Conservation (phyloP, 305 asterid genomes). For the Solanum hybrid region DNA sequence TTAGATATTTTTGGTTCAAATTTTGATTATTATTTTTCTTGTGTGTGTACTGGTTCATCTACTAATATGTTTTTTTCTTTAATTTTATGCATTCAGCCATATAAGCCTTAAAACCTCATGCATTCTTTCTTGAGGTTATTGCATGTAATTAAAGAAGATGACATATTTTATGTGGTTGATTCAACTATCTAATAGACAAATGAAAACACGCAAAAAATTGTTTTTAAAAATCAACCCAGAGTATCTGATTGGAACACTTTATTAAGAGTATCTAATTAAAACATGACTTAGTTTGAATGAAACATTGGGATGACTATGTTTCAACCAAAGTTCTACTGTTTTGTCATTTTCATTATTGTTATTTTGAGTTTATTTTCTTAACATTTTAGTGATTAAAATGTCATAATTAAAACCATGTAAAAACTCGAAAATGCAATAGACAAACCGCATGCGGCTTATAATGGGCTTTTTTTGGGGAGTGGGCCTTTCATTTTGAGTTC, state of each 20-base stretch:
- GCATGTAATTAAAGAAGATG: neutral
- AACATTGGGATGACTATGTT: neutral
- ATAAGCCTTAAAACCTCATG: neutral
- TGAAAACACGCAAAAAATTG: neutral
- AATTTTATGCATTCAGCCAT: neutral
- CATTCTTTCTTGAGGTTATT: neutral
- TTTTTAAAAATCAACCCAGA: neutral
- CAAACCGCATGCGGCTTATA: slow-evolving; percentile 23
- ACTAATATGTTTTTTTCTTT: neutral
- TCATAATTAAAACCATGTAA: neutral
- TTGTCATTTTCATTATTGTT: neutral
- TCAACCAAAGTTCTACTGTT: neutral
- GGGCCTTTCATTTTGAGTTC: slow-evolving; percentile 6
- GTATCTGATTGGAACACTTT: neutral
- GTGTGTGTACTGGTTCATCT: neutral
- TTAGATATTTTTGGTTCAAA: neutral
- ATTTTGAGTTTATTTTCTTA: neutral
- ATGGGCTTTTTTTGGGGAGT: slow-evolving; percentile 13
- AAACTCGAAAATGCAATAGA: slow-evolving; percentile 7
- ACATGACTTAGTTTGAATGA: neutral
- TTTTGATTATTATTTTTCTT: neutral
- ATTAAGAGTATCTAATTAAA: neutral
- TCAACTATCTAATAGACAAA: no score
- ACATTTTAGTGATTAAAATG: neutral
- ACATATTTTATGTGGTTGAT: neutral